Evolutionary conservation across 2,329 filamentous ascomycete species (phyloP), one percentile per base, ranked within the genome.

Genomic region (Verticillium albo-atrum): DNA sequence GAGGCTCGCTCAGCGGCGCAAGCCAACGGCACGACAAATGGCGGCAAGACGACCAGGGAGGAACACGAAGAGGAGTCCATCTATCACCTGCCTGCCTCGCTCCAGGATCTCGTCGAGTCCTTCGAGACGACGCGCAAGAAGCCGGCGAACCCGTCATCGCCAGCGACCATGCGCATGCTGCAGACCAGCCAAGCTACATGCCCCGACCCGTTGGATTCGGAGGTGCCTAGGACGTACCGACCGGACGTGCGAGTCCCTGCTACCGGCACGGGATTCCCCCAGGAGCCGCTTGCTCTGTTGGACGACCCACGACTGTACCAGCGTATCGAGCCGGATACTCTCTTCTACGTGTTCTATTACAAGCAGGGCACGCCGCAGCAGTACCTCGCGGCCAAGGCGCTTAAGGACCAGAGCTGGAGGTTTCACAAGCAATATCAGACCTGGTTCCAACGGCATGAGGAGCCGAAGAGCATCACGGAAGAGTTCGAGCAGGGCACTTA

Each of bases 361-460:
- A 92, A 94, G 67, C 95, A 99, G 75, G 92, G 92, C 27, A 93
- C 92, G 1, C 93, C 96, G 67, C 93, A 98, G 73, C 95, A 99
- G 73, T 97, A 93, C 71, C 82, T 98, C 61, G 92, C 95, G 1
- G 95, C 95, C 15, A 97, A 96, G 76, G 92, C 95, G n/a, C 79
- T 99, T 57, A 99, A 99, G 78, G 91, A 94, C 66, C 95, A 99
- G 75, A 97, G 93, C 75, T 99, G 95, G 95, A 86, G 95, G 59
- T 99, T 99, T 74, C 95, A 99, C 78, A 99, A 99, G 81, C 95
- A 98, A 75, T 99, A 99, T 72, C 95, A 97, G 75, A 99, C 95
- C 1, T 99, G 95, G 95, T 99, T 99, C 71, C 95, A 99, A 75
- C 85, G 95, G 56, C 95, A 99, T 67, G 95, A 99, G 72, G 95